Base-by-base conservation (phyloP, 2,329 filamentous ascomycete genomes). In the Mycosphaerelloides madeirae region DNA sequence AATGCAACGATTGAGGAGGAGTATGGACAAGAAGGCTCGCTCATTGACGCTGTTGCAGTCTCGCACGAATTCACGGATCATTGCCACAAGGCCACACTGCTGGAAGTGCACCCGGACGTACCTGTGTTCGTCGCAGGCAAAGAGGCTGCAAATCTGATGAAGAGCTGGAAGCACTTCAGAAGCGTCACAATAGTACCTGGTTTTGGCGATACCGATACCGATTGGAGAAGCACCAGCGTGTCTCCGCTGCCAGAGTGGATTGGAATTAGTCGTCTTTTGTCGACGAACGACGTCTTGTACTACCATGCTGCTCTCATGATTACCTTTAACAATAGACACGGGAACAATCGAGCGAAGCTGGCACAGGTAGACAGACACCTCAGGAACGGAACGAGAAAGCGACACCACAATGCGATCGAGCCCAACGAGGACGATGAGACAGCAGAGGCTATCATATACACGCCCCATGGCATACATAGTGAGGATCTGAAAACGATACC, bases 11-110 rank as follows among this genome's bases (percentile, higher is more conserved):
- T 44, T 19, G 34, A 44, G 31, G 44, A 50, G 31, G 31, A 44
- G 20, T 36, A 49, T 38, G 40, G 43, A 34, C 18, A 41, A 50
- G 33, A 45, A 12, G 46, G 49, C 20, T 66, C 65, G 11, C 68
- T 70, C 34, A 74, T 84, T 22, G 81, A 85, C 58, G 75, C 67
- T 2, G 78, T 84, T 2, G 70, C 72, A 20, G 69, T 84, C 25
- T 78, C 73, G 13, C 81, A 85, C 57, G 81, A 84, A 59, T 85
- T 84, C 53, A 84, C 81, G 1, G 81, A 85, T 56, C 82, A 84
- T 58, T 84, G 80, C 61, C 80, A 85, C 56, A 70, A 75, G 48
- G 70, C 75, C 2, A 85, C 81, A 12, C 65, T 85, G 19, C 60
- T 74, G 33, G 73, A 82, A 53, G 62, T 84, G 3, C 67, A 76